A percentile compares a stretch with the other conserved stretches of the same genome.
Evolutionary conservation across 345 rosid genomes (phyloP).

Genomic region (Eucalyptus paniculata): DNA sequence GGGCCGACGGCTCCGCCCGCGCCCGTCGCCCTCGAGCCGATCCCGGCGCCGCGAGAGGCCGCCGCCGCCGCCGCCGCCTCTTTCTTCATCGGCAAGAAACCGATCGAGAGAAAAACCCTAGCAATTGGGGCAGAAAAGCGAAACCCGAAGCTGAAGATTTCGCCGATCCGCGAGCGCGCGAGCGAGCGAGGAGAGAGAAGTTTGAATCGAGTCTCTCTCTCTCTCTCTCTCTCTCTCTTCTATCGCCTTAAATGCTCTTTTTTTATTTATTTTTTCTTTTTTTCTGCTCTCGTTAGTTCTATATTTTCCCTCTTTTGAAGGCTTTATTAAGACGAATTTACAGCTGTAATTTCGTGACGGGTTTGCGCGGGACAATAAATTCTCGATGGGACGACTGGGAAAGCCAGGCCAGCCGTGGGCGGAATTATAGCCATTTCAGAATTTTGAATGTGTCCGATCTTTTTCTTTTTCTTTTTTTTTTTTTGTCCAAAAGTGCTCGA

Average conservation of each 20-base stretch:
- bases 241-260: neutral
- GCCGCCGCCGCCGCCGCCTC: neutral
- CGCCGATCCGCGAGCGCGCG: neutral
- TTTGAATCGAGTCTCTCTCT: neutral
- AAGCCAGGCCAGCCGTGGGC: neutral
- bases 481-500: too few relatives aligned
- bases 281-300: neutral
- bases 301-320: neutral
- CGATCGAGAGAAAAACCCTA: neutral
- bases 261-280: neutral
- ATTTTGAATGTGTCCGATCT: neutral
- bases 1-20: neutral
- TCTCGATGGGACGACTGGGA: neutral
- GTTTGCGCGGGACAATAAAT: neutral
- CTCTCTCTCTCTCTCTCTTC: neutral
- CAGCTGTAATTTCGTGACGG: neutral
- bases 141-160: neutral
- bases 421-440: neutral
- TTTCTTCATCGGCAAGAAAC: neutral
- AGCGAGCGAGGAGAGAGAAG: neutral
- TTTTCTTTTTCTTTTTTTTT: fast-evolving
- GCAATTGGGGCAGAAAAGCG: neutral
- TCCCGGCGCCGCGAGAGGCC: neutral
- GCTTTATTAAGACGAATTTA: neutral
- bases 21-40: neutral